These are phyloP conservation scores for Eutypa lata DNA, from an alignment of 2,329 filamentous ascomycete genomes.

Conservation along the genomic window DNA sequence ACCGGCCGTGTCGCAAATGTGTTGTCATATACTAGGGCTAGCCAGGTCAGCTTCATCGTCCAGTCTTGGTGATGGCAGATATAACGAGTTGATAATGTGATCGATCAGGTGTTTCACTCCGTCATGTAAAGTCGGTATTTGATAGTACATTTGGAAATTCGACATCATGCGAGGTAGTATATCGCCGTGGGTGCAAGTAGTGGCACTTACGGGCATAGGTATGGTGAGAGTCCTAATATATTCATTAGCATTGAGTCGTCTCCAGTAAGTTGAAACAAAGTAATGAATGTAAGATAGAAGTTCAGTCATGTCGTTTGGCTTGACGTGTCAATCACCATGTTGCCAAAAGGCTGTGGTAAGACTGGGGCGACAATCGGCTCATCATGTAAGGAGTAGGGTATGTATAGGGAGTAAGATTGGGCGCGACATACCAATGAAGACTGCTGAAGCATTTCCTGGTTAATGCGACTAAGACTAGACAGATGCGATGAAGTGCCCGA, in stretches of 20 bases:
- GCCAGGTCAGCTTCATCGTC: neutral
- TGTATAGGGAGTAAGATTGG: slow-evolving; percentile 2
- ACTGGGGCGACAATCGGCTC: slow-evolving; percentile 59
- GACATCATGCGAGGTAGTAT: slow-evolving; percentile 32
- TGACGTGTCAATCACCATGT: slow-evolving; percentile 56
- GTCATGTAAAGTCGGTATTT: slow-evolving; percentile 42
- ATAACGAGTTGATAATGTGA: neutral
- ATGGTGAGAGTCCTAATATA: neutral
- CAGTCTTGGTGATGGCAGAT: neutral
- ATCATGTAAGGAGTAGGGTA: slow-evolving; percentile 38
- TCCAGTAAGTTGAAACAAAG: slow-evolving; percentile 16
- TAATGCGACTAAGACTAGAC: no score
- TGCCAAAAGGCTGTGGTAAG: slow-evolving; percentile 39
- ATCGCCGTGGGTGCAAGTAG: slow-evolving; percentile 1
- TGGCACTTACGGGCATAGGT: neutral
- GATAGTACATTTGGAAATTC: slow-evolving; percentile 39
- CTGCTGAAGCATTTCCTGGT: slow-evolving; percentile 3
- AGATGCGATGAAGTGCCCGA: no score
- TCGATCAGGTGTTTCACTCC: slow-evolving; percentile 30
- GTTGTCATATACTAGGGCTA: neutral
- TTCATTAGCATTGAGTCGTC: neutral
- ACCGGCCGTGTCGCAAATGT: neutral
- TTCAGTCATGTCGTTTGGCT: slow-evolving; percentile 49
- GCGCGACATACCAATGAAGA: slow-evolving; percentile 14
- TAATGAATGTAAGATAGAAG: slow-evolving; percentile 6